A percentile compares a stretch with the other conserved stretches of the same genome.
These are phyloP conservation scores for Brettanomyces sp. DNA, from an alignment of 805 yeast genomes.

Conservation along the genomic window DNA sequence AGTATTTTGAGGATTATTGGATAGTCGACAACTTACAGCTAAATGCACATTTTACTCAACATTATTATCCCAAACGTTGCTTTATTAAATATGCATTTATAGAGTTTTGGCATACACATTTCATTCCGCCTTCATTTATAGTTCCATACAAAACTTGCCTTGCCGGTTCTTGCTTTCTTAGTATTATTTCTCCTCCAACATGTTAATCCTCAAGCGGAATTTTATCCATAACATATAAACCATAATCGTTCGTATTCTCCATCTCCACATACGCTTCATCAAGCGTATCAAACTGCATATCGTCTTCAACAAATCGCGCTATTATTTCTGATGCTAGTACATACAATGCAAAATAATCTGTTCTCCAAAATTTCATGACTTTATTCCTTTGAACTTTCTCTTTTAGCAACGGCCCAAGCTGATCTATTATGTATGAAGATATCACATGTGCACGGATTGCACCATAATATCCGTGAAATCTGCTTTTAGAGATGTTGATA, in stretches of 20 bases:
- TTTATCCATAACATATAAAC: constrained; percentile 25
- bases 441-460: constrained; percentile 44
- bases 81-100: no score
- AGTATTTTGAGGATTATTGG: no score
- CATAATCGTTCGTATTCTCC: constrained; percentile 32
- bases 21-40: no score
- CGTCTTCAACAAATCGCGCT: constrained; percentile 39
- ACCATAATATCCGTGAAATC: constrained; percentile 58
- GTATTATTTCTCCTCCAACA: no score
- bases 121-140: no score
- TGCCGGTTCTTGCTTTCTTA: no score
- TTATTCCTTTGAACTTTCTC: constrained; percentile 25
- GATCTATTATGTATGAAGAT: constrained; percentile 29
- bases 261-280: constrained; percentile 39
- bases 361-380: constrained; percentile 54
- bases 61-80: no score
- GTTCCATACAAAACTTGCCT: no score
- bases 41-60: no score
- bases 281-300: constrained; percentile 26
- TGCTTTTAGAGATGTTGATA: constrained; percentile 33
- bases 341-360: constrained; percentile 43
- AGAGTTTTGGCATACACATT: no score
- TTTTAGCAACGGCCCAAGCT: constrained; percentile 24
- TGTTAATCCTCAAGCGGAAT: not conserved
- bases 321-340: constrained; percentile 59